Conservation (phyloP, 2,329 filamentous ascomycete species). For the Penicillium brasilianum region DNA sequence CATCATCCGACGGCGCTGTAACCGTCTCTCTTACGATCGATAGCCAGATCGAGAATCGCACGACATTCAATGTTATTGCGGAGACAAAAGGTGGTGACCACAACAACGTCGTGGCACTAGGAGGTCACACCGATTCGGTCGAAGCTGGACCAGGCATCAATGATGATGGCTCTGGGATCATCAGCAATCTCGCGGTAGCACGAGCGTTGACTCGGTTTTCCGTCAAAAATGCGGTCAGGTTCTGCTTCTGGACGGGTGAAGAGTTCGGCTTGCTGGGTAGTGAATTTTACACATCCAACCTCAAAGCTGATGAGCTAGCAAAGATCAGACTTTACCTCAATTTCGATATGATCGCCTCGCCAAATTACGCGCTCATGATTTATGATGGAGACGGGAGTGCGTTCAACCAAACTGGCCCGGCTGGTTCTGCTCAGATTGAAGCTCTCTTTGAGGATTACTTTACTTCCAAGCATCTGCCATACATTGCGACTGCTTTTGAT, state of each 20-base stretch:
- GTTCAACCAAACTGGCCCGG: constrained; percentile 60
- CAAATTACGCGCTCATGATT: constrained; percentile 62
- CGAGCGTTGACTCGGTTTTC: constrained; percentile 70
- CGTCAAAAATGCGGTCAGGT: constrained; percentile 72
- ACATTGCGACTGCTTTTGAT: constrained; percentile 75
- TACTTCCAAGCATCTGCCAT: constrained; percentile 64
- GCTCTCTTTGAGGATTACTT: constrained; percentile 73
- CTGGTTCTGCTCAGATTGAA: constrained; percentile 71
- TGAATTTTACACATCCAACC: constrained; percentile 59
- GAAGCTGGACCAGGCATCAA: constrained; percentile 73
- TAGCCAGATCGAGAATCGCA: constrained; percentile 52
- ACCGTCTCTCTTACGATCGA: constrained; percentile 48
- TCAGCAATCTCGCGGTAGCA: constrained; percentile 64
- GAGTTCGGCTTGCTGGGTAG: constrained; percentile 68
- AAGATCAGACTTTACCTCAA: constrained; percentile 72
- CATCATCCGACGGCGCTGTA: constrained; percentile 54
- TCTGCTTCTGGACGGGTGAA: constrained; percentile 69
- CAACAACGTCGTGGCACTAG: constrained; percentile 63
- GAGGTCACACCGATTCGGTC: constrained; percentile 67
- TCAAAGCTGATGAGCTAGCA: constrained; percentile 56
- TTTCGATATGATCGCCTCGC: constrained; percentile 72
- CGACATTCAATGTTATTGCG: constrained; percentile 65
- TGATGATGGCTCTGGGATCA: constrained; percentile 73
- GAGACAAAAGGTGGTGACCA: constrained; percentile 64
- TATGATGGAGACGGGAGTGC: constrained; percentile 55